A percentile compares a stretch with the other conserved stretches of the same genome.
Conservation (phyloP, 1,139 yeast genomes). For the Suhomyces maxii region DNA sequence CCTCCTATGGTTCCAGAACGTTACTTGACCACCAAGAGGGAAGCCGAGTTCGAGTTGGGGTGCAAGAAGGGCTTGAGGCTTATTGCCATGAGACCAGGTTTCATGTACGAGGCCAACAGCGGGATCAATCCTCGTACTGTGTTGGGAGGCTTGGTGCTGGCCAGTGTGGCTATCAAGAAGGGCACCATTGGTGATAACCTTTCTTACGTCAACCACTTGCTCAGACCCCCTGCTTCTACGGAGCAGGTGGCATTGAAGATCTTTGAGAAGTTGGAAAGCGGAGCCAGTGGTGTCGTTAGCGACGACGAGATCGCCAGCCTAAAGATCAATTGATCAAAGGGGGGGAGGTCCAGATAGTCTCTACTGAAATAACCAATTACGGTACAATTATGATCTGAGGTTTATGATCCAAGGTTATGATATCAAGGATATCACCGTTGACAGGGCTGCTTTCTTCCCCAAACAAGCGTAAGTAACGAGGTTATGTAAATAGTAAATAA, state of each 20-base stretch:
- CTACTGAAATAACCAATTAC: too few species aligned
- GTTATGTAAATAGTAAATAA: too few species aligned
- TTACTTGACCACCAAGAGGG: slow-evolving; percentile 73
- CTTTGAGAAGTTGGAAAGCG: slow-evolving; percentile 54
- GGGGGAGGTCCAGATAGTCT: not conserved
- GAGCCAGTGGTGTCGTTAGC: slow-evolving; percentile 57
- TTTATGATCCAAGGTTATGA: too few species aligned
- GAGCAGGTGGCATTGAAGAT: slow-evolving; percentile 66
- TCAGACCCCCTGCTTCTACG: slow-evolving; percentile 68
- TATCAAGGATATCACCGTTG: too few species aligned
- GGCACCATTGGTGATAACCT: slow-evolving; percentile 28
- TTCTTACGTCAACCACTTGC: slow-evolving; percentile 41
- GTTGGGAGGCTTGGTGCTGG: slow-evolving; percentile 27
- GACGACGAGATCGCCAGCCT: slow-evolving; percentile 47
- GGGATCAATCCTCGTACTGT: slow-evolving; percentile 31
- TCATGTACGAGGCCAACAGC: slow-evolving; percentile 65
- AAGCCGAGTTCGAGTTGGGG: slow-evolving; percentile 64
- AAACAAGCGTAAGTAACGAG: too few species aligned
- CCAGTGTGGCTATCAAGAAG: slow-evolving; percentile 47
- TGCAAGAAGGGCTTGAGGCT: slow-evolving; percentile 50
- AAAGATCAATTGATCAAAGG: not conserved
- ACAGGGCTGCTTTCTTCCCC: too few species aligned
- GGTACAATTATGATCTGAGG: too few species aligned
- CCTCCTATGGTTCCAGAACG: slow-evolving; percentile 67
- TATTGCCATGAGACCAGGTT: slow-evolving; percentile 74